A percentile compares a stretch with the other conserved stretches of the same genome.
These are phyloP conservation scores for Plasmodium fragile DNA, from an alignment of 169 alveolate genomes.

Conservation along the genomic window DNA sequence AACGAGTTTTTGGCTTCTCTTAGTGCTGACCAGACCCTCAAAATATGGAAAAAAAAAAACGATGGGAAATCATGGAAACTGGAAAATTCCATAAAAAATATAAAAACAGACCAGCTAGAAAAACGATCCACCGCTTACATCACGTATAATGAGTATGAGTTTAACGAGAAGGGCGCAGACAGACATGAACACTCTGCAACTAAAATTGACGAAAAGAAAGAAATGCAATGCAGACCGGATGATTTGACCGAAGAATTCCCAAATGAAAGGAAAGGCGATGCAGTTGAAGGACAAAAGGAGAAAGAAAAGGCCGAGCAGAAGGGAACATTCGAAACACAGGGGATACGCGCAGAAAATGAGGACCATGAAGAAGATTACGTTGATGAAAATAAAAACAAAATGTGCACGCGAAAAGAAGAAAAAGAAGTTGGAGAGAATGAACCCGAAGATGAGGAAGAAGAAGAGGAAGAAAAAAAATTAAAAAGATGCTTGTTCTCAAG, in stretches of 20 bases:
- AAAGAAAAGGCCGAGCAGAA: background rate
- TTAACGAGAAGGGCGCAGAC: constrained; percentile 13
- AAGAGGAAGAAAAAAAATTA: constrained; percentile 71
- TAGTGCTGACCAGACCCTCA: constrained; percentile 89
- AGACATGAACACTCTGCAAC: constrained; percentile 3
- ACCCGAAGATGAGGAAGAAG: constrained; percentile 24
- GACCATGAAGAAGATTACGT: constrained; percentile 40
- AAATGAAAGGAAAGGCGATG: constrained; percentile 1
- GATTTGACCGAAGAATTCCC: constrained; percentile 5
- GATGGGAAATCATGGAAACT: constrained; percentile 86
- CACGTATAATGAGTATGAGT: constrained; percentile 43
- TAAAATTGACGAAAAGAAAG: constrained; percentile 17
- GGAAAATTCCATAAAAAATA: constrained; percentile 72
- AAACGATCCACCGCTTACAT: constrained; percentile 36
- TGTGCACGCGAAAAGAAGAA: background rate
- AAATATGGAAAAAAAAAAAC: constrained; percentile 84
- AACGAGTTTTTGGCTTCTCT: constrained; percentile 90
- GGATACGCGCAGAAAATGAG: constrained; percentile 13
- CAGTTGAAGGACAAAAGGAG: constrained; percentile 44
- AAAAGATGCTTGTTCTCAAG: constrained; percentile 86
- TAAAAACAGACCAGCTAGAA: constrained; percentile 66
- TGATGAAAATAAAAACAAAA: constrained; percentile 1
- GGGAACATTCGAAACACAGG: background rate
- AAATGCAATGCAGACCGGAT: background rate
- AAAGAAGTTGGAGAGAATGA: constrained; percentile 15